Evolutionary conservation across 306 rosid genomes (phyloP), one percentile per base, ranked within the genome.

Genomic region (Betula pendula): DNA sequence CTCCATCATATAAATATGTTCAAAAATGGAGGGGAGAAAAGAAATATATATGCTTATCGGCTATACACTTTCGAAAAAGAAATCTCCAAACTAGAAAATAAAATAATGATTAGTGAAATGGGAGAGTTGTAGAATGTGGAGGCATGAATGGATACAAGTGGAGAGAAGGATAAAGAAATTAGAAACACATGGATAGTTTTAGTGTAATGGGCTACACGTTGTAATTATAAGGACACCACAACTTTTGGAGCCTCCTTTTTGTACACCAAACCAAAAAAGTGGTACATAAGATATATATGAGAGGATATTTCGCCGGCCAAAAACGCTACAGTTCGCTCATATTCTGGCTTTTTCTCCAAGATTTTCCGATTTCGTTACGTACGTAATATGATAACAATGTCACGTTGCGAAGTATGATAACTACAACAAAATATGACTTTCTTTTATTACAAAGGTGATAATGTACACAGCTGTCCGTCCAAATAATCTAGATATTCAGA

Each of bases 161-260:
- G 15, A 35, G 48, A 35, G 44, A 65, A 65, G 25, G 38, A 65
- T 35, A 17, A 38, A 35, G 22, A 65, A 17, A 19, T 38, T n/a
- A 1, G 47, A 2, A 66, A 66, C 48, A n/a, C 15, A 38, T 17
- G 5, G 48, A 19, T 19, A 38, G 48, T 66, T 66, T 66, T 8
- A 6, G 42, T 66, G 70, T 66, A 20, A 77, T 70, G 81, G 62
- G 70, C 71, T 70, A 58, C 76, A 70, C 81, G 81, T 58, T 15
- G 81, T 70, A 70, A 77, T 77, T 53, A 77, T 77, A 19, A 29
- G 81, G 71, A 22, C 76, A 58, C 76, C 65, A 52, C 45, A 4
- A 38, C 70, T 38, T 38, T 35, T 66, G 27, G 13, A 31, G 20
- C 12, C 7, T 14, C 68, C n/a, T 60, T 60, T 25, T n/a, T n/a